Conservation (phyloP, 2,329 filamentous ascomycete species). For the Sclerotinia subarctica region DNA sequence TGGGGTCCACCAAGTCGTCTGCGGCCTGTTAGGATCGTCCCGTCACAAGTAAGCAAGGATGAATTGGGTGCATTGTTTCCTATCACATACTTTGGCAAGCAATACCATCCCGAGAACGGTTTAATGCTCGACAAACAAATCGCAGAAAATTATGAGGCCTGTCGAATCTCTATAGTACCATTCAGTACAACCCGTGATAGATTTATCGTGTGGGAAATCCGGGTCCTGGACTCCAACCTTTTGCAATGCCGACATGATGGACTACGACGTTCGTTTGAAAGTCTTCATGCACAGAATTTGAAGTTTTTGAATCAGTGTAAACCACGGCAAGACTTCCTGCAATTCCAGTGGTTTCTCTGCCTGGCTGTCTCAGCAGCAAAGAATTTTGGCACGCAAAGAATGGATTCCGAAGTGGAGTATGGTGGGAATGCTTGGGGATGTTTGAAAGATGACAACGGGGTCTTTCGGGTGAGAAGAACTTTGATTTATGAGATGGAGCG, state of each 20-base stretch:
- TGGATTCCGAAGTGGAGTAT: neutral
- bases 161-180: neutral
- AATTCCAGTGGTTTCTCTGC: neutral
- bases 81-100: neutral
- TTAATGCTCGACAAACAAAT: neutral
- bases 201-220: neutral
- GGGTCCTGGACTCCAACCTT: neutral
- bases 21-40: neutral
- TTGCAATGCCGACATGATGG: neutral
- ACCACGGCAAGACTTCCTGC: neutral
- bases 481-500: neutral
- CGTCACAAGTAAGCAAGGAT: neutral
- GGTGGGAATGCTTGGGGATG: neutral
- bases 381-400: neutral
- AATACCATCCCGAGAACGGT: neutral
- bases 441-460: neutral
- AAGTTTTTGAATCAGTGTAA: neutral
- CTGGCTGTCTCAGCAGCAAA: neutral
- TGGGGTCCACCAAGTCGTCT: neutral
- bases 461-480: neutral
- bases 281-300: neutral
- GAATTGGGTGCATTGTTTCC: neutral
- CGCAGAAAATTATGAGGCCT: neutral
- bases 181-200: accelerated
- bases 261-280: neutral